These are phyloP conservation scores for Globisporangium echinulatum DNA, from an alignment of 352 stramenopile genomes.

Conservation along the genomic window DNA sequence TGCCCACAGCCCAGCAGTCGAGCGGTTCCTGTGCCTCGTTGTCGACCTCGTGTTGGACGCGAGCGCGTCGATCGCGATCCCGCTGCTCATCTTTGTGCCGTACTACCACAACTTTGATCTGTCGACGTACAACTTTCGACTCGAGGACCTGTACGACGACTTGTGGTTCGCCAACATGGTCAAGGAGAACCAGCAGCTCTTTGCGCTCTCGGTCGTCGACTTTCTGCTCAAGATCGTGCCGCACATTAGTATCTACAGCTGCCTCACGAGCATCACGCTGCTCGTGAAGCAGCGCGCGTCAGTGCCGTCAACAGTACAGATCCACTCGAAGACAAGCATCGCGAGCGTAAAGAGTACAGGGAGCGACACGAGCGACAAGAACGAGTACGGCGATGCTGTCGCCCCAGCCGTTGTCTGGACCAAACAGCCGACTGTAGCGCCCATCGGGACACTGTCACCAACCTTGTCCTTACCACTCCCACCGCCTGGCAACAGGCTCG, in stretches of 20 bases:
- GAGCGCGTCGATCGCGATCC: slow-evolving; percentile 6
- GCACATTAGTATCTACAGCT: slow-evolving; percentile 13
- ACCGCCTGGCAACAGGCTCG: slow-evolving; percentile 4
- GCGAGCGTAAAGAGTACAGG: neutral
- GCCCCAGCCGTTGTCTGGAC: neutral
- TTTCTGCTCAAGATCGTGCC: slow-evolving; percentile 14
- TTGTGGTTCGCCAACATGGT: slow-evolving; percentile 12
- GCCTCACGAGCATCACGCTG: slow-evolving; percentile 7
- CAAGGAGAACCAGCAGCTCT: slow-evolving; percentile 11
- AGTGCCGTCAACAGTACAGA: too few relatives aligned
- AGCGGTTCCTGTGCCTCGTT: slow-evolving; percentile 6
- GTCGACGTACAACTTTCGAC: slow-evolving; percentile 7
- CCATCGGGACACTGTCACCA: too few relatives aligned
- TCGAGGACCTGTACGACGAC: slow-evolving; percentile 12
- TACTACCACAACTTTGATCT: slow-evolving; percentile 6
- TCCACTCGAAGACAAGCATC: neutral
- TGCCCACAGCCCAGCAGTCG: slow-evolving; percentile 11
- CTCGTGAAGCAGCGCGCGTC: slow-evolving; percentile 3
- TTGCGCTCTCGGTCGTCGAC: slow-evolving; percentile 6
- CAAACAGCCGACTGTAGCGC: neutral
- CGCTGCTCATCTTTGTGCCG: slow-evolving; percentile 9
- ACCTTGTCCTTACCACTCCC: neutral
- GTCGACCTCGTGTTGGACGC: slow-evolving; percentile 5
- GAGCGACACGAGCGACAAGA: neutral
- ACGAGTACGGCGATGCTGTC: neutral